Percentiles rank a stretch among this genome's conserved stretches.
These are phyloP conservation scores for Kodamaea kakaduensis DNA, from an alignment of 805 yeast genomes.

Conservation along the genomic window DNA sequence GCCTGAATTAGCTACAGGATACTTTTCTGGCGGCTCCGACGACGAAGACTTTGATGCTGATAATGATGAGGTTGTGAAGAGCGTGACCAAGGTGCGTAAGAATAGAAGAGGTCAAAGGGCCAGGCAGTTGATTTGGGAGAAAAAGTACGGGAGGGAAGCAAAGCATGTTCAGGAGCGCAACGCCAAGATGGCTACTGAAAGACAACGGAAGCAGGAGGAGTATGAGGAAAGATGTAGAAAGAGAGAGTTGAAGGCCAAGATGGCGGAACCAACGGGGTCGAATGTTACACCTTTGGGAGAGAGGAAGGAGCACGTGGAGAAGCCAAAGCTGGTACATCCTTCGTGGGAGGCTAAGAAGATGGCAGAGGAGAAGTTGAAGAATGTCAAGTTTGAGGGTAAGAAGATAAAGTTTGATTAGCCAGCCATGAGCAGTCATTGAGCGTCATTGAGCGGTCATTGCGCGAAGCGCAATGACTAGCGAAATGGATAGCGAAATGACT, in stretches of 20 bases:
- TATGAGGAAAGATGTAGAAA: conserved; percentile 69
- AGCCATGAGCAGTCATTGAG: too few relatives aligned
- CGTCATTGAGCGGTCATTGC: too few relatives aligned
- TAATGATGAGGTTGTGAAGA: conserved; percentile 48
- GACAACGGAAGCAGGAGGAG: conserved; percentile 58
- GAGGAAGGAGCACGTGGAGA: conserved; percentile 16
- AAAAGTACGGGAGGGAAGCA: conserved; percentile 81
- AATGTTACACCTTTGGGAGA: conserved; percentile 38
- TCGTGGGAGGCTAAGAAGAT: conserved; percentile 92
- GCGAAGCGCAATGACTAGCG: too few relatives aligned
- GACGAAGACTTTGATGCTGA: conserved; percentile 46
- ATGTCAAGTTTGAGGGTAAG: conserved; percentile 75
- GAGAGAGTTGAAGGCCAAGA: conserved; percentile 52
- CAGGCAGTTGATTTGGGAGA: conserved; percentile 94
- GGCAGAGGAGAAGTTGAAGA: conserved; percentile 62
- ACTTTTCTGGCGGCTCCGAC: conserved; percentile 80
- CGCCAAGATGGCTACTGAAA: conserved; percentile 50
- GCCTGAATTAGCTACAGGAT: conserved; percentile 77
- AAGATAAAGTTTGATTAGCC: conserved; percentile 66
- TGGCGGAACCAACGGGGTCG: conserved; percentile 38
- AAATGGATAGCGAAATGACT: too few relatives aligned
- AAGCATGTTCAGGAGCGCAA: conserved; percentile 70
- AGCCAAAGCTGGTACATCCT: conserved; percentile 61
- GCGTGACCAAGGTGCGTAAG: conserved; percentile 56
- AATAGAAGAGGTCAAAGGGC: conserved; percentile 97